Evolutionary conservation across 1,139 yeast genomes (phyloP).

Genomic region (Debaryomyces subglobosus): DNA sequence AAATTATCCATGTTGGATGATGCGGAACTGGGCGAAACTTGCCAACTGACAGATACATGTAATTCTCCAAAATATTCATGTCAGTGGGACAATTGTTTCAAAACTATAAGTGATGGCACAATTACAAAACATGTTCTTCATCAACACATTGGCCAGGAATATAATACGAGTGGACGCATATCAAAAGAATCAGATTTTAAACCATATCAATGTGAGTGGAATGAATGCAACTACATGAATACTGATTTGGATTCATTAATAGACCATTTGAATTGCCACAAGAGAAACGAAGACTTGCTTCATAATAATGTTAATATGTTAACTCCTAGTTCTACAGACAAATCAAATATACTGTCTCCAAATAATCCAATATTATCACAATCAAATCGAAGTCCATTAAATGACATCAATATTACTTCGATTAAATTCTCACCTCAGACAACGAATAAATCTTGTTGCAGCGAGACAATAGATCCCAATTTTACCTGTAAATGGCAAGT

Average conservation of each 20-base stretch:
- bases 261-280: conserved; percentile 61
- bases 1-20: background rate
- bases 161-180: conserved; percentile 12
- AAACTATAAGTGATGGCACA: conserved; percentile 43
- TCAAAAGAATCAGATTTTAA: conserved; percentile 4
- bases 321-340: conserved; percentile 21
- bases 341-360: conserved; percentile 19
- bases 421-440: conserved; percentile 37
- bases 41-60: background rate
- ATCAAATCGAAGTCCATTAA: conserved; percentile 2
- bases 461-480: conserved; percentile 22
- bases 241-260: conserved; percentile 55
- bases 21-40: conserved; percentile 1
- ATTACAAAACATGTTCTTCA: conserved; percentile 60
- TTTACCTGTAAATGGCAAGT: conserved; percentile 53
- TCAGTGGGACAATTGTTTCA: conserved; percentile 60
- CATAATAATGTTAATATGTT: conserved; percentile 11
- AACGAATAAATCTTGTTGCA: conserved; percentile 13
- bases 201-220: conserved; percentile 70
- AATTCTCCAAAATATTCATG: conserved; percentile 32
- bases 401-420: conserved; percentile 33
- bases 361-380: background rate
- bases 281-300: conserved; percentile 19
- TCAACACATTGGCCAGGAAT: conserved; percentile 52
- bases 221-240: conserved; percentile 61